Base-by-base conservation (phyloP, 179 eudicot species). In the Pouteria campechiana region DNA sequence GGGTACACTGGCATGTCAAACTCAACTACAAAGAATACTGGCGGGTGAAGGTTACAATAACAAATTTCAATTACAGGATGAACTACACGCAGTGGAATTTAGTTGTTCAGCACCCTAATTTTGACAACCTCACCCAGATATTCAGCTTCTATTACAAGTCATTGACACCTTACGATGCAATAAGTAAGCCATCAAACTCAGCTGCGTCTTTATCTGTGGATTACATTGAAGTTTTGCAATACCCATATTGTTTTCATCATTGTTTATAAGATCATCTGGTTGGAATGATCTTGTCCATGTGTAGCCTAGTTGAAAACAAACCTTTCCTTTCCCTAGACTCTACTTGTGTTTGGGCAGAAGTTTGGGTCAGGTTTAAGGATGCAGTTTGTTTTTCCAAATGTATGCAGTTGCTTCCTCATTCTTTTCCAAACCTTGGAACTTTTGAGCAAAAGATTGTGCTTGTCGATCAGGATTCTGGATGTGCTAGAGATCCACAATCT, bases 1-100 rank as follows among this genome's bases (percentile, higher is more conserved):
- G 82, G 30, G 48, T 83, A 46, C 94, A 79, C 49, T 83, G 94
- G 94, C 94, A 83, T 25, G 75, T 83, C 7, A 79, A 79, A 55
- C 48, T 65, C 20, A 83, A 83, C 46, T 79, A 79, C 69, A 76
- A 83, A 67, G 79, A 76, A 0, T 79, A 83, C 57, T 83, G 94
- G 94, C 67, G 85, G 3, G 89, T 74, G 25, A 83, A 79, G 57
- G 70, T 83, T 41, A 65, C 94, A 0, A 69, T 83, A 18, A 83
- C 89, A 12, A 83, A 83, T 50, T 83, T 83, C 63, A 79, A 83
- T 45, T 79, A 76, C 70, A 41, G 69, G 59, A 83, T 83, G 94
- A 83, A 83, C 61, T 79, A 83, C 36, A 44, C 88, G 1, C 62
- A 64, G 52, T 83, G 94, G 94, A 83, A 76, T 60, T 28, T 83